phyloP scores from a whole-genome alignment of 345 rosid genomes.

The Nasturtium officinale region DNA sequence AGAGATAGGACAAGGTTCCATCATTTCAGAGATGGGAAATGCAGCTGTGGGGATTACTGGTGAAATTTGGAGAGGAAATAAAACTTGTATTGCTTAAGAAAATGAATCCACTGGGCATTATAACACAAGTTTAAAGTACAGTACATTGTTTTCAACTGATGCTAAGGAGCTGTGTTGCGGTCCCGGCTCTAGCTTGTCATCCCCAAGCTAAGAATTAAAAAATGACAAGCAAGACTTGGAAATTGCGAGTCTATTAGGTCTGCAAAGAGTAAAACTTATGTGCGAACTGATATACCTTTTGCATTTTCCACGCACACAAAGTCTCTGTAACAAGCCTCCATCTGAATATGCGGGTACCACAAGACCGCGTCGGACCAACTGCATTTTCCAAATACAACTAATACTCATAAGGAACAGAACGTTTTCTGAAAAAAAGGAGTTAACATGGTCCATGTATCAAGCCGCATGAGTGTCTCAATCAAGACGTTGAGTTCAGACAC shows the following conservation, averaged over 20 bases:
- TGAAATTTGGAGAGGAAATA: conserved; percentile 36
- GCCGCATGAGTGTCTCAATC: conserved; percentile 18
- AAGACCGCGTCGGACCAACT: conserved; percentile 96
- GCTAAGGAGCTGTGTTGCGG: conserved; percentile 74
- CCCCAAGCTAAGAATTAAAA: conserved; percentile 64
- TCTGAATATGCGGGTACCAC: conserved; percentile 90
- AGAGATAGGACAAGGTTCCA: conserved; percentile 68
- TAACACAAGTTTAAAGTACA: conserved; percentile 29
- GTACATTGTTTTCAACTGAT: conserved; percentile 46
- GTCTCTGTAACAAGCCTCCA: conserved; percentile 94
- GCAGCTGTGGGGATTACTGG: conserved; percentile 67
- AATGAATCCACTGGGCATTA: conserved; percentile 22
- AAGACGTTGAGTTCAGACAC: too few relatives aligned
- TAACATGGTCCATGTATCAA: background rate
- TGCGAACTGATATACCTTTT: conserved; percentile 62
- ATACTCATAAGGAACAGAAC: conserved; percentile 15
- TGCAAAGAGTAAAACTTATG: background rate
- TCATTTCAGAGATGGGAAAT: conserved; percentile 54
- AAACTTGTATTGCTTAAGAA: conserved; percentile 20
- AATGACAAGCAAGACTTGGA: conserved; percentile 17
- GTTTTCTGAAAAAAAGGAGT: background rate
- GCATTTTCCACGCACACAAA: conserved; percentile 92
- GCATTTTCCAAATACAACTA: conserved; percentile 26
- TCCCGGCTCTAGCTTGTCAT: conserved; percentile 73
- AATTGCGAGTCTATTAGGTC: background rate